Evolutionary conservation across 805 yeast species (phyloP), one percentile per base, ranked within the genome.

Genomic region (Clavispora asparagi): DNA sequence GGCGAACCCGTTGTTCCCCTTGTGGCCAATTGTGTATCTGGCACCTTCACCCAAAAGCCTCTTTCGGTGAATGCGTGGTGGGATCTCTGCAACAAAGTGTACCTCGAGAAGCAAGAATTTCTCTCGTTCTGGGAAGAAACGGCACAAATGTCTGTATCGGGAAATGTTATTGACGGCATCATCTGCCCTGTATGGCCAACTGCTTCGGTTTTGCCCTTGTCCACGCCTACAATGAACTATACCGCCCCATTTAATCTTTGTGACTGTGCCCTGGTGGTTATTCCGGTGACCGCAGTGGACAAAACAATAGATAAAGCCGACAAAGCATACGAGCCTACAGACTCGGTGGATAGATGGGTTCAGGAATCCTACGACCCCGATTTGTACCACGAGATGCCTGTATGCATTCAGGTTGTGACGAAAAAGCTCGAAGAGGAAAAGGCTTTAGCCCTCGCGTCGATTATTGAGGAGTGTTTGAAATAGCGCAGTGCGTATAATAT

Each of bases 351-450:
- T n/a, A 17, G n/a, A 17, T 3, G 4, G 12, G 29, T 42, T 28
- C 28, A 35, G 40, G 35, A 27, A 6, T 16, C 19, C 4, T 42
- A 42, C 26, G 40, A 42, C 7, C 43, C 43, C n/a, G 39, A 32
- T 9, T 26, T 41, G 9, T 41, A 7, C 39, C 6, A 41, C 32
- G 27, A 16, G n/a, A 31, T 32, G 43, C 43, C 43, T 13, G 43
- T 41, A n/a, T 31, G 38, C 14, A 17, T 41, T 17, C 43, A 41
- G 32, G 43, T 41, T 13, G 43, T 33, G n/a, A 30, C 43, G 5
- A 19, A 12, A 16, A 31, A 33, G 32, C 26, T 33, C 14, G 31
- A 41, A 11, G 43, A 41, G 31, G 43, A 41, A 14, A 32, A 23
- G 26, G 43, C 39, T 5, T 26, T 41, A 8, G 39, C 38, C 27